Evolutionary conservation across 225 moss, liverwort and hornwort genomes (phyloP), one percentile per base, ranked within the genome.

Genomic region (Sphagnum tenellum): DNA sequence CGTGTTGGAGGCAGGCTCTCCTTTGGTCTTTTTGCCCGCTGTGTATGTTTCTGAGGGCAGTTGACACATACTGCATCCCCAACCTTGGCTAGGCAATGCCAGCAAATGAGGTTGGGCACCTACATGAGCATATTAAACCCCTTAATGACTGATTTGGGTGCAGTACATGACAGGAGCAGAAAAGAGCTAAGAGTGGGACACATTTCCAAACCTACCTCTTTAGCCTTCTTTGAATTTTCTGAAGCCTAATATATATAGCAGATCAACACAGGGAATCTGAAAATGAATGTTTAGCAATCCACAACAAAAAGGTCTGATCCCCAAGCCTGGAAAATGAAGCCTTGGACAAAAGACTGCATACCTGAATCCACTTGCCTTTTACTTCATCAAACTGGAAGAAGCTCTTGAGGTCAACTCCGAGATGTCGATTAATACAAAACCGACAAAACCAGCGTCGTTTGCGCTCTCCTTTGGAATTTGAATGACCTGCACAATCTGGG

Each of bases 341-440:
- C 9, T 13, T 50, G 12, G 2, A 50, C 2, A 47, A 47, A 3
- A 51, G 50, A 49, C n/a, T n/a, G 78, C 84, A 84, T 74, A 80
- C 82, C 82, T 87, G 86, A 64, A 87, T 80, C 86, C 86, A 87
- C 80, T 80, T 84, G 77, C 78, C 80, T 78, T 83, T 83, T 54
- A 78, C 83, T 75, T 87, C 86, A 66, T 87, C 86, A 46, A 81
- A 70, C 78, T 87, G 86, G 51, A 87, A 87, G 68, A 83, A 87
- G 70, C 62, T 87, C 72, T 83, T 87, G 45, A 87, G 74, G 76
- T 87, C 86, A 49, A 83, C 74, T 29, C 80, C 74, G 45, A 87
- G 65, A 63, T 87, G 86, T 48, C 86, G 67, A 44, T 87, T 87
- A 50, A 87, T 87, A 57, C 86, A 87, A 50, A 87, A 87, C 49